Percentiles rank a stretch among this genome's conserved stretches.
phyloP scores from a whole-genome alignment of 208 protist species.

The Leishmania turanica region DNA sequence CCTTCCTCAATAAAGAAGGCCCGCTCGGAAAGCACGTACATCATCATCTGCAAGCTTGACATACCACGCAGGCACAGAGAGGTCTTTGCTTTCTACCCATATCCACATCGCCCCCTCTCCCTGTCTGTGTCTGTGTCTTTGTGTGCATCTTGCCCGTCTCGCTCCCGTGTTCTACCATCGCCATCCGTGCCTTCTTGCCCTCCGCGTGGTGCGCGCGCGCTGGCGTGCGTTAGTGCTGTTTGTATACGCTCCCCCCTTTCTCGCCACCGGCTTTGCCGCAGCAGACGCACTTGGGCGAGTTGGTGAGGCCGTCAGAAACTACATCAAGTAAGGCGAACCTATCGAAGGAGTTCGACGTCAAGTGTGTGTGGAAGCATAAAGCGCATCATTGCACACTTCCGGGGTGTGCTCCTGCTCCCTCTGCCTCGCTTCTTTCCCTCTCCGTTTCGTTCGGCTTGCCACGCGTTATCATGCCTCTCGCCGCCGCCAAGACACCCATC shows the following conservation, averaged over 20 bases:
- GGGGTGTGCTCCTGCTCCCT: background rate
- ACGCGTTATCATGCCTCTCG: slow-evolving; percentile 12
- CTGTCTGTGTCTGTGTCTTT: background rate
- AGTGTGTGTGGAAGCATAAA: background rate
- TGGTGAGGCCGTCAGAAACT: background rate
- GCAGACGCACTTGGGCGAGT: background rate
- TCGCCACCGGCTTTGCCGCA: background rate
- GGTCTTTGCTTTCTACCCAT: background rate
- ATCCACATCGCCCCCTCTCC: background rate
- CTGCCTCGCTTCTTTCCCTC: background rate
- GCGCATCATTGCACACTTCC: background rate
- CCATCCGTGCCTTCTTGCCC: background rate
- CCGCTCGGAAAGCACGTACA: background rate
- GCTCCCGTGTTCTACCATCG: background rate
- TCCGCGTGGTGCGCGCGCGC: background rate
- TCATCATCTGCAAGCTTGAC: background rate
- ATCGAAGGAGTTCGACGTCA: background rate
- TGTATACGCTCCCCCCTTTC: background rate
- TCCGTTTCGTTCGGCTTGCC: background rate
- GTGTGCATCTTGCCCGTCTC: background rate
- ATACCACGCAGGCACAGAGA: background rate
- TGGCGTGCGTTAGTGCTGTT: background rate
- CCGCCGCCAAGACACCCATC: slow-evolving; percentile 7
- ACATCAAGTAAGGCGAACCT: background rate
- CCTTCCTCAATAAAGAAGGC: background rate